Conservation (phyloP, 805 yeast genomes). For the Barnettozyma wickerhamii region DNA sequence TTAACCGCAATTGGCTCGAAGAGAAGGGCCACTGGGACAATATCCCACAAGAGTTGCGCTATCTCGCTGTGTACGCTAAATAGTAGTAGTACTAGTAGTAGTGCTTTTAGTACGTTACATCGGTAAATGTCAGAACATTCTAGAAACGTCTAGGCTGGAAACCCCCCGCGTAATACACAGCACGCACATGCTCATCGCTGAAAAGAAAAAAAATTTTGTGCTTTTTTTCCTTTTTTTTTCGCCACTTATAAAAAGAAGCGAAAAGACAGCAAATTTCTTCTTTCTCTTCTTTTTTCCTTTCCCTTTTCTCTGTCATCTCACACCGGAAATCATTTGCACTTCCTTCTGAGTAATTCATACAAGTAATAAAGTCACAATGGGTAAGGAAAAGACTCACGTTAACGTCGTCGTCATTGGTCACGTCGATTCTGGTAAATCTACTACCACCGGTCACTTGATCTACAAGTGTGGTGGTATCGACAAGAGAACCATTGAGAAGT, state of each 20-base stretch:
- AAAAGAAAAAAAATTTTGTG: background rate
- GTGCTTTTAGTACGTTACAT: too few species aligned
- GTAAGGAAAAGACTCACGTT: constrained; percentile 57
- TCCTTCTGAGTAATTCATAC: constrained; percentile 36
- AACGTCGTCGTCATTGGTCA: constrained; percentile 99
- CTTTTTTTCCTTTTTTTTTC: background rate
- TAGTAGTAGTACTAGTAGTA: too few species aligned
- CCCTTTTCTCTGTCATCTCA: constrained; percentile 28
- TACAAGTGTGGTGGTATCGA: constrained; percentile 99
- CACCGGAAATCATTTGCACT: constrained; percentile 34
- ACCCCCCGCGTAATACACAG: background rate
- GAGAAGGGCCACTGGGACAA: constrained; percentile 21
- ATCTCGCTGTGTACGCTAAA: too few species aligned
- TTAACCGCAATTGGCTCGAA: constrained; percentile 17
- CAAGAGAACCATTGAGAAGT: constrained; percentile 97
- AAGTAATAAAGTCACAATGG: constrained; percentile 12
- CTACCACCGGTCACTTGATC: constrained; percentile 99
- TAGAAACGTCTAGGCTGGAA: too few species aligned
- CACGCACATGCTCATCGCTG: background rate
- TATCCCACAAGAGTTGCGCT: constrained; percentile 16
- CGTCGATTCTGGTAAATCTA: constrained; percentile 99
- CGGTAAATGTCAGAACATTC: background rate
- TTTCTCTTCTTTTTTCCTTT: constrained; percentile 10
- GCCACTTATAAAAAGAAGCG: background rate
- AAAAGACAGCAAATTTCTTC: constrained; percentile 6